These are phyloP conservation scores for Pyrenophora teres DNA, from an alignment of 2,329 filamentous ascomycete species.

Conservation along the genomic window DNA sequence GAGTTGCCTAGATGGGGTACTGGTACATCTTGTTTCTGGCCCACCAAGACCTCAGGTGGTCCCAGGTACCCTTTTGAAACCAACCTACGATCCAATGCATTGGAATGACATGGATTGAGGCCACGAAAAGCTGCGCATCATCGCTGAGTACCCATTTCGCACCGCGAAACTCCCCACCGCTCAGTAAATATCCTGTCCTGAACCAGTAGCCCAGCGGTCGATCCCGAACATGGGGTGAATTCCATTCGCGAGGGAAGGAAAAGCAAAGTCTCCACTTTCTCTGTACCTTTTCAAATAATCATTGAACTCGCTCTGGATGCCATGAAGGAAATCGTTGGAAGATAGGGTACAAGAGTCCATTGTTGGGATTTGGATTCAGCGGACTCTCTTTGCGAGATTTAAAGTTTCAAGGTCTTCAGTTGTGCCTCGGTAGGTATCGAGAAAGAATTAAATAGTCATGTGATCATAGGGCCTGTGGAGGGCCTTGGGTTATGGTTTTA, in stretches of 20 bases:
- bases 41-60: slow-evolving; percentile 6
- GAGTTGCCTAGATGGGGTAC: slow-evolving; percentile 10
- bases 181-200: slow-evolving; percentile 15
- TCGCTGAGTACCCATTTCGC: slow-evolving; percentile 6
- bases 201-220: slow-evolving; percentile 24
- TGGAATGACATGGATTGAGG: slow-evolving; percentile 15
- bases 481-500: too few species aligned
- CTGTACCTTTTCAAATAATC: neutral
- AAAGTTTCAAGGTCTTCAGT: too few species aligned
- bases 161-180: slow-evolving; percentile 5
- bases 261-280: neutral
- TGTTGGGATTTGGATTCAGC: neutral
- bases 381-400: too few species aligned
- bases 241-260: slow-evolving; percentile 12
- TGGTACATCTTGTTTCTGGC: neutral
- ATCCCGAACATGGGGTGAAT: slow-evolving; percentile 22
- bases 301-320: neutral
- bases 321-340: neutral
- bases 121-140: slow-evolving; percentile 6
- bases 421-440: too few species aligned
- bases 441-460: too few species aligned
- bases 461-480: too few species aligned
- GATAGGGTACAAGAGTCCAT: neutral
- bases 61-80: slow-evolving; percentile 23
- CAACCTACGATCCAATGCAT: slow-evolving; percentile 23